Conservation (phyloP, 805 yeast species). For the Diddensiella transvaalensis region DNA sequence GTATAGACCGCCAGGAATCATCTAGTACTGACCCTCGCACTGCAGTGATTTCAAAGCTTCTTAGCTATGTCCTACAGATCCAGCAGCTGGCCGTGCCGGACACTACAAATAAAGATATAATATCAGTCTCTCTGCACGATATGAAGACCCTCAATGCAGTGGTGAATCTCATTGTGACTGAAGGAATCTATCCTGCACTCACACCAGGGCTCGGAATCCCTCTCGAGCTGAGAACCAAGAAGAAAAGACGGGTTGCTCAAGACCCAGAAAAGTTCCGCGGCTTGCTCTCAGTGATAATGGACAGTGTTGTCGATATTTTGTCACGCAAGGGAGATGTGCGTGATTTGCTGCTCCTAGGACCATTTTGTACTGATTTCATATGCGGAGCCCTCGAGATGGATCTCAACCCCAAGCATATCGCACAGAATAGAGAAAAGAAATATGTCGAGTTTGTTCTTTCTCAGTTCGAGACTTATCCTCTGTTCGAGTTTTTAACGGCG, state of each 20-base stretch:
- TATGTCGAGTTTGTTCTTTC: slow-evolving; percentile 6
- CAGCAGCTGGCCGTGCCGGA: slow-evolving; percentile 1
- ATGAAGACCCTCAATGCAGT: slow-evolving; percentile 68
- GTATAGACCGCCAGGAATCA: not conserved
- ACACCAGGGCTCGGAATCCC: slow-evolving; percentile 61
- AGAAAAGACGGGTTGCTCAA: slow-evolving; percentile 20
- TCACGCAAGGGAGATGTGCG: slow-evolving; percentile 27
- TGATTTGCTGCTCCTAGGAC: slow-evolving; percentile 29
- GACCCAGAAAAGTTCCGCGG: not conserved
- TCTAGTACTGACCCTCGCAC: not conserved
- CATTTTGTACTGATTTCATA: slow-evolving; percentile 29
- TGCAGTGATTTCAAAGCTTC: slow-evolving; percentile 1
- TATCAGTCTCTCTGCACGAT: slow-evolving; percentile 76
- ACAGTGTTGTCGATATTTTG: slow-evolving; percentile 20
- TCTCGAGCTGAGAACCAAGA: slow-evolving; percentile 54
- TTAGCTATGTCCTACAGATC: slow-evolving; percentile 9
- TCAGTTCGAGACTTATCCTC: slow-evolving; percentile 51
- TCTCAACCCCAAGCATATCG: slow-evolving; percentile 19
- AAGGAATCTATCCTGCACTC: slow-evolving; percentile 66
- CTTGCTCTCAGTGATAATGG: slow-evolving; percentile 13
- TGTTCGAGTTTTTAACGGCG: slow-evolving; percentile 58
- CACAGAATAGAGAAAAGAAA: not conserved
- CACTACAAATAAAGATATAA: slow-evolving; percentile 18
- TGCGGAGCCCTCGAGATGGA: slow-evolving; percentile 28
- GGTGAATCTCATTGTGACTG: slow-evolving; percentile 59